These are phyloP conservation scores for Fusarium globosum DNA, from an alignment of 2,329 filamentous ascomycete genomes.

Conservation along the genomic window DNA sequence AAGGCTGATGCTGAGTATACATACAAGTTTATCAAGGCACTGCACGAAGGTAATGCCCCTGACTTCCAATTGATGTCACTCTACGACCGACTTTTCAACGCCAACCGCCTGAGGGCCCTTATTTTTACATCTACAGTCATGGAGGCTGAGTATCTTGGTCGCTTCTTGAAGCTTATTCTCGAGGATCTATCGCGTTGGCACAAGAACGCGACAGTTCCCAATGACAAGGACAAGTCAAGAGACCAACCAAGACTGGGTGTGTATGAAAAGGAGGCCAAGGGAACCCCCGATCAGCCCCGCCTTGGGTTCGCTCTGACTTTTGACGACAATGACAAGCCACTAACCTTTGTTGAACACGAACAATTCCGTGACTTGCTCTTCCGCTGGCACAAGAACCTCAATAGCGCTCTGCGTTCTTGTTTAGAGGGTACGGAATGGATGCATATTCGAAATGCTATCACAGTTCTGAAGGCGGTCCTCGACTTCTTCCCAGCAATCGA, in stretches of 20 bases:
- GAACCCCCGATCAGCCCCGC: slow-evolving; percentile 63
- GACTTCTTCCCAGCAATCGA: slow-evolving; percentile 89
- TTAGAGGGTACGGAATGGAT: slow-evolving; percentile 90
- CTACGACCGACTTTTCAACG: slow-evolving; percentile 84
- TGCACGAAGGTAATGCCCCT: slow-evolving; percentile 85
- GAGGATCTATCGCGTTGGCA: slow-evolving; percentile 89
- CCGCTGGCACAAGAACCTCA: slow-evolving; percentile 89
- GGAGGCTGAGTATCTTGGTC: slow-evolving; percentile 92
- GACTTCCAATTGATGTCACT: slow-evolving; percentile 89
- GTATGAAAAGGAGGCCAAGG: slow-evolving; percentile 83
- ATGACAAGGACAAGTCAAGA: slow-evolving; percentile 51
- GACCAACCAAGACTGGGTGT: slow-evolving; percentile 71
- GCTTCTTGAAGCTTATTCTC: slow-evolving; percentile 85
- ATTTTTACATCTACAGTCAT: slow-evolving; percentile 91
- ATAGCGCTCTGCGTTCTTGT: slow-evolving; percentile 82
- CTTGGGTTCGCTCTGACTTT: slow-evolving; percentile 83
- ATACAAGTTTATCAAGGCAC: slow-evolving; percentile 85
- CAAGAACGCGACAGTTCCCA: slow-evolving; percentile 70
- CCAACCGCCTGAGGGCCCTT: slow-evolving; percentile 81
- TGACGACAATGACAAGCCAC: slow-evolving; percentile 73
- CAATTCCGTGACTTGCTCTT: slow-evolving; percentile 87
- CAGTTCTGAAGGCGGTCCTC: slow-evolving; percentile 82
- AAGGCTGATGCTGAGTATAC: slow-evolving; percentile 89
- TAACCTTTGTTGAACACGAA: slow-evolving; percentile 81
- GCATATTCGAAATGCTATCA: slow-evolving; percentile 96